phyloP scores from a whole-genome alignment of 495 filamentous ascomycete genomes.

The Podospora conica region DNA sequence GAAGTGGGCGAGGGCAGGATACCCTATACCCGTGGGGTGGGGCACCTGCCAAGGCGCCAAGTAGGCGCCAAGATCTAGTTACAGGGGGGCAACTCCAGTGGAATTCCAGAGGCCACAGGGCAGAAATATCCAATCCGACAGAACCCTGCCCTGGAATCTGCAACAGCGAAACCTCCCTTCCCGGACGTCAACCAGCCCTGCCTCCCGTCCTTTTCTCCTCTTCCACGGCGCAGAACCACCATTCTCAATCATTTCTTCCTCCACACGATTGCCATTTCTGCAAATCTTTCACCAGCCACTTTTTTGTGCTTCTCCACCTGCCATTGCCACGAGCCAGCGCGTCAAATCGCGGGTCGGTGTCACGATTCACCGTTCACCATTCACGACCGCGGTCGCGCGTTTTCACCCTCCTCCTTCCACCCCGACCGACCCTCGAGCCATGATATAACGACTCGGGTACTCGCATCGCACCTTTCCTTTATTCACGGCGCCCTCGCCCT shows the following conservation, averaged over 20 bases:
- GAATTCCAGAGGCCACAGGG: too few relatives aligned
- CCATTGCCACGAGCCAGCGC: not conserved
- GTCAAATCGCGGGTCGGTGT: not conserved
- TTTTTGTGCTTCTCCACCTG: not conserved
- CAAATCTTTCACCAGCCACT: not conserved
- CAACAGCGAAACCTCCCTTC: not conserved
- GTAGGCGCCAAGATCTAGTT: too few relatives aligned
- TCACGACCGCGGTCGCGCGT: not conserved
- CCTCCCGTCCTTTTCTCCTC: not conserved
- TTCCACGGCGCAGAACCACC: not conserved
- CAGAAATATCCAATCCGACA: too few relatives aligned
- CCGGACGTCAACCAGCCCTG: not conserved
- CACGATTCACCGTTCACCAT: not conserved
- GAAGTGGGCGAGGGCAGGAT: too few relatives aligned
- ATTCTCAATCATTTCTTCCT: not conserved
- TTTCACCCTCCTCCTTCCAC: not conserved
- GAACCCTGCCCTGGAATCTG: not conserved
- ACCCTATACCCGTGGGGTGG: too few relatives aligned
- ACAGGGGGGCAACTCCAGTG: too few relatives aligned
- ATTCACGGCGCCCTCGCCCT: not conserved
- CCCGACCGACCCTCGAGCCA: conserved; percentile 7
- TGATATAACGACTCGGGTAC: conserved; percentile 17
- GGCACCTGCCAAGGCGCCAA: too few relatives aligned
- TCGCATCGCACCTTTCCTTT: not conserved
- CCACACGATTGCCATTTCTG: not conserved